Conservation (phyloP, 768 basidiomycete genomes). For the Suillus paluster region DNA sequence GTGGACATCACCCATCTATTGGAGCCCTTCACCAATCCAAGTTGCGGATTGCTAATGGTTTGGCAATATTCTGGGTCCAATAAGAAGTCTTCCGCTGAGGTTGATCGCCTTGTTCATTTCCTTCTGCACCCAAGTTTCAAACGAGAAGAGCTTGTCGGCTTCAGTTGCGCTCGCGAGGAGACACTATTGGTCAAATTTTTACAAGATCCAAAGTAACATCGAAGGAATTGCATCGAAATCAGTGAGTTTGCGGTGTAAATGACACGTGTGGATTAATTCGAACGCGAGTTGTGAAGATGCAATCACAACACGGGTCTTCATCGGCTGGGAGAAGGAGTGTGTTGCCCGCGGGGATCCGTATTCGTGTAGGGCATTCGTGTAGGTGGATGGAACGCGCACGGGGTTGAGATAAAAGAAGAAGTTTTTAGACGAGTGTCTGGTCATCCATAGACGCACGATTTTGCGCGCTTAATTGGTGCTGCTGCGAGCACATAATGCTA, state of each 20-base stretch:
- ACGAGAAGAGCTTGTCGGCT: not conserved
- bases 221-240: not conserved
- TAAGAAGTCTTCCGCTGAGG: not conserved
- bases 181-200: not conserved
- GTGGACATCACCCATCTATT: not conserved
- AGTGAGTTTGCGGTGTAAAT: not conserved
- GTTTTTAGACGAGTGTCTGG: not conserved
- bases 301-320: not conserved
- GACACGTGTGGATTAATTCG: not conserved
- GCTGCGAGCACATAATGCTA: not conserved
- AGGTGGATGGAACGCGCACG: no score
- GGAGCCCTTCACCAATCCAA: not conserved
- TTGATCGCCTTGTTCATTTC: not conserved
- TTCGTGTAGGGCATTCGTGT: no score
- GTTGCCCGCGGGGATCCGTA: no score
- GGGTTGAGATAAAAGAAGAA: not conserved
- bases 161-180: not conserved
- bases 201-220: not conserved
- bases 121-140: not conserved
- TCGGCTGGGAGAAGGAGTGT: not conserved
- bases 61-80: not conserved
- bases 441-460: not conserved
- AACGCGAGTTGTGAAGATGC: not conserved
- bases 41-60: not conserved
- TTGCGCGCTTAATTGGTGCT: not conserved